Conservation (phyloP, 1,284 basidiomycete genomes). For the Coriolopsis trogii region DNA sequence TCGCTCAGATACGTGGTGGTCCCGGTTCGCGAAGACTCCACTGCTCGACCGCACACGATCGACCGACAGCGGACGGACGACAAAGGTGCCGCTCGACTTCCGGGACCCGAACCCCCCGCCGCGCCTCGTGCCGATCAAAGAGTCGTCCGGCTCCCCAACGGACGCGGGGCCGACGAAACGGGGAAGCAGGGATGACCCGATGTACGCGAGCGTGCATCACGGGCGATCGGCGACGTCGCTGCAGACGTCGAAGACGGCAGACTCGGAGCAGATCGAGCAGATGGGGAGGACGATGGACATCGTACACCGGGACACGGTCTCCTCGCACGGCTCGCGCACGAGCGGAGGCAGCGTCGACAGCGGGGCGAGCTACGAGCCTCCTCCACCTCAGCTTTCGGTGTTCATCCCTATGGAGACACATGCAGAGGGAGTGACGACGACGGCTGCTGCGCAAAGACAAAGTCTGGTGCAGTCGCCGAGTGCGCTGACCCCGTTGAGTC, state of each 20-base stretch:
- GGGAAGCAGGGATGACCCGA: conserved; percentile 11
- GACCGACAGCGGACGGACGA: conserved; percentile 27
- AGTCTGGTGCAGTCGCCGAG: conserved; percentile 28
- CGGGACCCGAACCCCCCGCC: conserved; percentile 76
- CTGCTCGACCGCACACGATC: conserved; percentile 41
- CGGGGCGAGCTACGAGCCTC: conserved; percentile 7
- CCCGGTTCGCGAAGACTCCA: conserved; percentile 44
- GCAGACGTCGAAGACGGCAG: conserved; percentile 43
- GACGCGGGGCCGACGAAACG: conserved; percentile 10
- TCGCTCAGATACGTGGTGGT: conserved; percentile 51
- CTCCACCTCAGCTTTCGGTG: conserved; percentile 4
- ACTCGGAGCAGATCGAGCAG: conserved; percentile 66
- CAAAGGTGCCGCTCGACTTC: conserved; percentile 49
- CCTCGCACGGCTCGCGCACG: conserved; percentile 32
- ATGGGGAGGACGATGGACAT: conserved; percentile 70
- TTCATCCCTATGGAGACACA: conserved; percentile 6
- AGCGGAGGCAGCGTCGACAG: conserved; percentile 23
- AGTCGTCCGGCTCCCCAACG: conserved; percentile 39
- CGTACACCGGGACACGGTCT: conserved; percentile 53
- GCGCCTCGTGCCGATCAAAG: conserved; percentile 56
- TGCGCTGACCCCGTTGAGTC: conserved; percentile 16
- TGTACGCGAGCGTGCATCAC: conserved; percentile 28
- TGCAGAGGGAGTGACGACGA: background rate
- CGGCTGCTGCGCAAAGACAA: background rate
- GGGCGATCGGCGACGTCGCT: conserved; percentile 31